Percentiles rank a stretch among this genome's conserved stretches.
Conservation (phyloP, 192 early-diverging fungal genomes). For the Umbelopsis isabellina region DNA sequence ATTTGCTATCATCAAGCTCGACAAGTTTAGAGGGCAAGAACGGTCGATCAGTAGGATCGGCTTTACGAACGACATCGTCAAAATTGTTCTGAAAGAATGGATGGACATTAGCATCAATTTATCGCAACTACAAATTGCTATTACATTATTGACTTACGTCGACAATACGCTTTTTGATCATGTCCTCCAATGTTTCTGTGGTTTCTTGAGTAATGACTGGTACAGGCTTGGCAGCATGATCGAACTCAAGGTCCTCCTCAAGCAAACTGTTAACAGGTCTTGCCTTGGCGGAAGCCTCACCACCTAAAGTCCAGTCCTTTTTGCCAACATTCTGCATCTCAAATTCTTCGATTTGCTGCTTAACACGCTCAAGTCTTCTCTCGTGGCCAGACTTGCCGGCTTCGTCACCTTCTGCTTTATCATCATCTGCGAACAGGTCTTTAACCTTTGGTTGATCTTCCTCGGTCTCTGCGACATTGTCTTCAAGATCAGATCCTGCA, state of each 20-base stretch:
- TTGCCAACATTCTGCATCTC: slow-evolving; percentile 83
- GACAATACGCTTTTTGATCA: slow-evolving; percentile 92
- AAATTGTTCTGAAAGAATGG: slow-evolving; percentile 58
- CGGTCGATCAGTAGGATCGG: slow-evolving; percentile 70
- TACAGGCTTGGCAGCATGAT: slow-evolving; percentile 88
- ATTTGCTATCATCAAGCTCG: slow-evolving; percentile 85
- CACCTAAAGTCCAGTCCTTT: slow-evolving; percentile 90
- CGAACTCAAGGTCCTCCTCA: slow-evolving; percentile 92
- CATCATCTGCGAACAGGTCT: slow-evolving; percentile 62
- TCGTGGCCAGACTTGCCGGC: slow-evolving; percentile 76
- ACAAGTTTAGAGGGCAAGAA: slow-evolving; percentile 74
- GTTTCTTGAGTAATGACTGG: slow-evolving; percentile 93
- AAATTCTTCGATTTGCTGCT: slow-evolving; percentile 75
- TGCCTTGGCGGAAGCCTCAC: slow-evolving; percentile 79
- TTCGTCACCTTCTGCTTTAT: slow-evolving; percentile 52
- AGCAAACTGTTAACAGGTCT: slow-evolving; percentile 93
- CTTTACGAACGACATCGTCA: slow-evolving; percentile 94
- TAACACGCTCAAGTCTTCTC: slow-evolving; percentile 70
- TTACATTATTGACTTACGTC: slow-evolving; percentile 47
- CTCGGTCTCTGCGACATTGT: slow-evolving; percentile 47
- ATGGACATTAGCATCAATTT: neutral
- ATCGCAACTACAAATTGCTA: neutral
- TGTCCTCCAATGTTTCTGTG: slow-evolving; percentile 86
- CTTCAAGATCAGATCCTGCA: slow-evolving; percentile 32
- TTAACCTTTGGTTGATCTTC: slow-evolving; percentile 41